A percentile compares a stretch with the other conserved stretches of the same genome.
These are phyloP conservation scores for Russula ochroleuca DNA, from an alignment of 768 basidiomycete genomes.

Conservation along the genomic window DNA sequence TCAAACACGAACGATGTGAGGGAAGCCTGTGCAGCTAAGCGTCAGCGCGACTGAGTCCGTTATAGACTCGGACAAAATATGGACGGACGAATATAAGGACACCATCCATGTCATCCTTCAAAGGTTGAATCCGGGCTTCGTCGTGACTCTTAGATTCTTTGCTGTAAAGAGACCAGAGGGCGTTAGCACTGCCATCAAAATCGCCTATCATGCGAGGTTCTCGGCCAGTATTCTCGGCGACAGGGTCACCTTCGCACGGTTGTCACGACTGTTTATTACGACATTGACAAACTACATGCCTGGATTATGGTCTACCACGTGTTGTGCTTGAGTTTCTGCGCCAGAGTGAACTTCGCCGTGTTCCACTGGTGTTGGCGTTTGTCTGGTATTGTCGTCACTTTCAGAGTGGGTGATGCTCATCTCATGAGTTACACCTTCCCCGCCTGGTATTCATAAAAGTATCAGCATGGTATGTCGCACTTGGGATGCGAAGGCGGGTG, in stretches of 20 bases:
- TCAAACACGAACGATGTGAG: slow-evolving; percentile 14
- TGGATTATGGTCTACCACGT: not conserved
- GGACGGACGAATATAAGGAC: slow-evolving; percentile 39
- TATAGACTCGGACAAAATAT: not conserved
- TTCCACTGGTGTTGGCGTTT: not conserved
- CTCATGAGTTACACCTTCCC: not conserved
- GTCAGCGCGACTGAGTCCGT: not conserved
- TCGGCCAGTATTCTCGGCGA: not conserved
- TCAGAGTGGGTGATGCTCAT: not conserved
- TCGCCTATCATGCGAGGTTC: slow-evolving; percentile 3
- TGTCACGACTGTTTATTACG: not conserved
- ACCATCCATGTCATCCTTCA: slow-evolving; percentile 42
- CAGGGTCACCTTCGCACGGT: not conserved
- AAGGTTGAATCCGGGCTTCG: slow-evolving; percentile 34
- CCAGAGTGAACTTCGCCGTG: not conserved
- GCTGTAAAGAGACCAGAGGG: slow-evolving; percentile 39
- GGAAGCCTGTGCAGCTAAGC: not conserved
- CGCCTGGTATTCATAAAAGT: too few species aligned
- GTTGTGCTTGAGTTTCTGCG: not conserved
- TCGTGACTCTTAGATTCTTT: slow-evolving; percentile 6
- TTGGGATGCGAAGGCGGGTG: not conserved
- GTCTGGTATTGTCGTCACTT: not conserved
- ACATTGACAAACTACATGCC: not conserved
- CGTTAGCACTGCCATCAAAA: slow-evolving; percentile 37
- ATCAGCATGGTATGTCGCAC: not conserved